Percentiles rank a stretch among this genome's conserved stretches.
Evolutionary conservation across 208 protist species (phyloP).

Genomic region (Naegleria lovaniensis): DNA sequence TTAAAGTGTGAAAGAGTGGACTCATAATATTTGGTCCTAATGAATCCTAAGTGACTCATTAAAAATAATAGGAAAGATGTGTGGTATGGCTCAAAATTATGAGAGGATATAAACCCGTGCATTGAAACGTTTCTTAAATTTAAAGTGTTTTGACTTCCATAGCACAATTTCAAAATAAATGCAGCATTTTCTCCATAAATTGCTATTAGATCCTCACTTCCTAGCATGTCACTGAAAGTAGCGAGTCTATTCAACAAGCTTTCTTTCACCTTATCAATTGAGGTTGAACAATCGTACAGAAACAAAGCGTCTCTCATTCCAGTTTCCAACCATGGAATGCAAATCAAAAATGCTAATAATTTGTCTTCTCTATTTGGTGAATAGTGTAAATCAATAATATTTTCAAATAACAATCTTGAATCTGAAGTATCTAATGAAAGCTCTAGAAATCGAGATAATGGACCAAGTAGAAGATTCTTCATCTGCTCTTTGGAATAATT

Average conservation of each 20-base stretch:
- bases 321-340: neutral
- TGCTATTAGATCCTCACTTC: neutral
- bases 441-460: too few species aligned
- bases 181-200: neutral
- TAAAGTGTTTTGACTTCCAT: constrained; percentile 13
- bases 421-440: too few species aligned
- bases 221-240: neutral
- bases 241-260: neutral
- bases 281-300: neutral
- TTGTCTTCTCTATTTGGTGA: too few species aligned
- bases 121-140: neutral
- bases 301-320: neutral
- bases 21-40: too few species aligned
- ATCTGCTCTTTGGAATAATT: too few species aligned
- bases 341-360: neutral
- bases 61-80: neutral
- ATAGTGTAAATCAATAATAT: too few species aligned
- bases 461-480: too few species aligned
- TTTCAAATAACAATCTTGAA: too few species aligned
- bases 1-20: too few species aligned
- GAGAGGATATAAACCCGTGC: neutral
- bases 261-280: neutral
- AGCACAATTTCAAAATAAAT: neutral
- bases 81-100: neutral
- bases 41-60: neutral